These are phyloP conservation scores for Alternaria rosae DNA, from an alignment of 2,329 filamentous ascomycete species.

Conservation along the genomic window DNA sequence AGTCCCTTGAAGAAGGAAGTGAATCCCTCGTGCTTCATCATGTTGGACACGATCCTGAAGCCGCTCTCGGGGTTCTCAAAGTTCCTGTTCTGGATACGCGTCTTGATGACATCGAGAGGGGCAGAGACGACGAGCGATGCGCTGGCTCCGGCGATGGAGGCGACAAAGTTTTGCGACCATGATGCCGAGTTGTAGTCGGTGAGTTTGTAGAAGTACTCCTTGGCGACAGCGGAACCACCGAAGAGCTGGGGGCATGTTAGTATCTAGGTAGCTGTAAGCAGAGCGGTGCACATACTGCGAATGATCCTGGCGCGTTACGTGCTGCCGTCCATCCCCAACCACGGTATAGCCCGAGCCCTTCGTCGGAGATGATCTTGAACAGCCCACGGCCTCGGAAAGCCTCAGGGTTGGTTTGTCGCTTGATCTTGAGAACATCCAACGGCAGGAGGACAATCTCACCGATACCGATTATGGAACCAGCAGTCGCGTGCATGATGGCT, in stretches of 20 bases:
- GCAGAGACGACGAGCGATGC: slow-evolving; percentile 97
- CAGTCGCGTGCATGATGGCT: slow-evolving; percentile 96
- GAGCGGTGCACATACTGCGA: slow-evolving; percentile 72
- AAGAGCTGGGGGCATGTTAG: slow-evolving; percentile 71
- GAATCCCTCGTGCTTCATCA: slow-evolving; percentile 89
- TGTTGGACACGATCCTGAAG: slow-evolving; percentile 88
- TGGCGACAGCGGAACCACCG: slow-evolving; percentile 94
- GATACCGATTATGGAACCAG: slow-evolving; percentile 93
- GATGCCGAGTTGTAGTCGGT: slow-evolving; percentile 93
- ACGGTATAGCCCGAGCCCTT: slow-evolving; percentile 94
- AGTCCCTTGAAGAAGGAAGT: slow-evolving; percentile 96
- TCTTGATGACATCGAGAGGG: slow-evolving; percentile 98
- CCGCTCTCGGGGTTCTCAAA: slow-evolving; percentile 97
- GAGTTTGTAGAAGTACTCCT: slow-evolving; percentile 92
- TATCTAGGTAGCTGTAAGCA: not conserved
- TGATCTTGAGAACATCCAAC: slow-evolving; percentile 98
- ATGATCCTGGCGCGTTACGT: slow-evolving; percentile 94
- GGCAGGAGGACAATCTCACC: slow-evolving; percentile 96
- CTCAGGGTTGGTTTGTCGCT: slow-evolving; percentile 98
- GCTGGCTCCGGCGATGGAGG: slow-evolving; percentile 92
- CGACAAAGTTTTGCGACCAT: slow-evolving; percentile 97
- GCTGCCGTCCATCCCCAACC: slow-evolving; percentile 98
- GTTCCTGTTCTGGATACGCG: slow-evolving; percentile 96
- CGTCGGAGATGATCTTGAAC: slow-evolving; percentile 86
- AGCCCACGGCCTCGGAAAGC: slow-evolving; percentile 94